Conservation (phyloP, 352 stramenopile genomes). For the Phytophthora citrophthora region DNA sequence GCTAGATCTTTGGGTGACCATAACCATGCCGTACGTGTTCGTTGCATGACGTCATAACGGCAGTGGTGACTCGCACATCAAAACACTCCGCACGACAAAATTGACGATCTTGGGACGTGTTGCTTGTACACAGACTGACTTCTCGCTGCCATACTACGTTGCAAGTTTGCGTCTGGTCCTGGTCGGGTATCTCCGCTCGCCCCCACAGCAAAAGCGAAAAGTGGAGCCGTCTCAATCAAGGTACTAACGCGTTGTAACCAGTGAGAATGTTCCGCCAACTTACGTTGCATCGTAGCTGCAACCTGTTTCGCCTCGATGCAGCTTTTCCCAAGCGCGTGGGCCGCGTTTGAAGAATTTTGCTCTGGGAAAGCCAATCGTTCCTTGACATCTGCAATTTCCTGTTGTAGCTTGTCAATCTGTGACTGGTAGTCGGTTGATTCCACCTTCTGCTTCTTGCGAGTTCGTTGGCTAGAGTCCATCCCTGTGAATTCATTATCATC, state of each 20-base stretch:
- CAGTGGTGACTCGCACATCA: not conserved
- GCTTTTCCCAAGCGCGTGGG: slow-evolving; percentile 20
- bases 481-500: slow-evolving; percentile 14
- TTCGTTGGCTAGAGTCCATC: slow-evolving; percentile 17
- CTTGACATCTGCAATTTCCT: slow-evolving; percentile 43
- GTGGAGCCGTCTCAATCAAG: slow-evolving; percentile 56
- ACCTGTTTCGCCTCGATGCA: slow-evolving; percentile 48
- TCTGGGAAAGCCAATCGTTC: slow-evolving; percentile 19
- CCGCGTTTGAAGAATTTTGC: slow-evolving; percentile 1
- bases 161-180: not conserved
- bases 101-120: not conserved
- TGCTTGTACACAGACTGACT: not conserved
- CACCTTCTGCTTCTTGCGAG: slow-evolving; percentile 59
- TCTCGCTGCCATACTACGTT: slow-evolving; percentile 5
- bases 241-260: slow-evolving; percentile 59
- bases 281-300: slow-evolving; percentile 42
- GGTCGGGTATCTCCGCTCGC: not conserved
- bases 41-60: not conserved
- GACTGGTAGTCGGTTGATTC: slow-evolving; percentile 41
- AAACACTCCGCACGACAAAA: not conserved
- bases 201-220: slow-evolving; percentile 42
- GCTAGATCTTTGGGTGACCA: not conserved
- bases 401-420: slow-evolving; percentile 40
- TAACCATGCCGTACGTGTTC: not conserved
- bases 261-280: slow-evolving; percentile 53